phyloP scores from a whole-genome alignment of 441 rosid species.

The Breynia disticha region DNA sequence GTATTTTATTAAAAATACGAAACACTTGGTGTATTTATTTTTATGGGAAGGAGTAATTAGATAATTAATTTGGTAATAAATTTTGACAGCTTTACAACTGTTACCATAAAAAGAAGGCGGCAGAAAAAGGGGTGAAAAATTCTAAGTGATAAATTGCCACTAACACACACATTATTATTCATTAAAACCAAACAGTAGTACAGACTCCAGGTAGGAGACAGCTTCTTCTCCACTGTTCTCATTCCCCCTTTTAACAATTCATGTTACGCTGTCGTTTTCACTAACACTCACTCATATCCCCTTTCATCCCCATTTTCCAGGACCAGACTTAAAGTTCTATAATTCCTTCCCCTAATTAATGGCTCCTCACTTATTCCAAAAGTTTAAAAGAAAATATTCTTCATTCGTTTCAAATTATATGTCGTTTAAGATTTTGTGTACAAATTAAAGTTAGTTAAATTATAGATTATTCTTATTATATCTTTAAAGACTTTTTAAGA shows the following conservation, averaged over 20 bases:
- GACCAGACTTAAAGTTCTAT: conserved; percentile 16
- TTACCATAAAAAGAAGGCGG: no score
- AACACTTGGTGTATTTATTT: no score
- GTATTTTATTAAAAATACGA: no score
- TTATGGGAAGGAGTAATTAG: no score
- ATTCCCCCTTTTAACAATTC: conserved; percentile 6
- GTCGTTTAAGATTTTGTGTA: background rate
- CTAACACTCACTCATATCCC: conserved; percentile 3
- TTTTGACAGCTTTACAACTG: no score
- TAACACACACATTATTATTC: no score
- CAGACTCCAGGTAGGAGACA: conserved; percentile 32
- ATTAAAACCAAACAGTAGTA: no score
- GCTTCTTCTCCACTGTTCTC: conserved; percentile 3
- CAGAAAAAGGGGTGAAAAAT: no score
- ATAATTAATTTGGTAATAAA: no score
- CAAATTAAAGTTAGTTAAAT: background rate
- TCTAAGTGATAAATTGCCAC: no score
- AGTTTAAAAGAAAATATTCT: background rate
- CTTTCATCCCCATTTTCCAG: conserved; percentile 1
- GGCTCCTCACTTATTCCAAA: conserved; percentile 10
- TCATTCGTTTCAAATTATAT: background rate
- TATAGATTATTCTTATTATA: no score
- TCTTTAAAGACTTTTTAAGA: no score
- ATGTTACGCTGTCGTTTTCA: conserved; percentile 7
- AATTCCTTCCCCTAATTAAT: conserved; percentile 21